Evolutionary conservation across 768 basidiomycete genomes (phyloP), one percentile per base, ranked within the genome.

Genomic region (Phlebiopsis flavidoalba): DNA sequence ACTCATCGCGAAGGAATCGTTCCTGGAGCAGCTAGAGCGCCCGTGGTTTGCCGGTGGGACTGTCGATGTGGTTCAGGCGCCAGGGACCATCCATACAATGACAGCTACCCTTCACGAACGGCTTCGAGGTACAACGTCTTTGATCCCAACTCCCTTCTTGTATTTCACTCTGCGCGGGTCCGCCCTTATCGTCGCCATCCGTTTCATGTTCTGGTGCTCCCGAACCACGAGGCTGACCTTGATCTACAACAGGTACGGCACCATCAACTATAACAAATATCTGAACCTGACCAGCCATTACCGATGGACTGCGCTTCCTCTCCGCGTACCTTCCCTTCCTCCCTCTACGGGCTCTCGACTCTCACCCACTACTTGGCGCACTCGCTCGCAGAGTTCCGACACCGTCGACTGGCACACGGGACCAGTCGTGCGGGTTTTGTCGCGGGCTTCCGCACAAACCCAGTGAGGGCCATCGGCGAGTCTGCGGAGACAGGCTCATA

Each of bases 41-140:
- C 90, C 89, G 0, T 94, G 91, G 91, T 93, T 93, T 70, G 83
- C 90, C 2, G 91, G 91, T 33, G 91, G 91, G 1, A 90, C 85
- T 0, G 90, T 93, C 21, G 84, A 90, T 63, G 80, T 93, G 21
- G 91, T 92, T 0, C 91, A 92, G 69, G 91, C 90, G 5, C 91
- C 91, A 10, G 91, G 91, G 1, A 78, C 68, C 11, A 76, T 89
- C 8, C 79, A 89, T 1, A 91, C 88, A 6, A 77, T 83, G 59
- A 76, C 86, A 2, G 69, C 73, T 15, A 79, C 83, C 57, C 71
- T 79, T 26, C 83, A 89, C 61, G 91, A 91, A 67, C 87, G n/a
- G 83, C 63, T 92, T 93, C 60, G 91, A 93, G 83, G 91, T 90
- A 60, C n/a, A n/a, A n/a, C 53, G 77, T 63, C 47, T 31, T 49